Base-by-base conservation (phyloP, 2,329 filamentous ascomycete species). In the Huntiella abstrusa region DNA sequence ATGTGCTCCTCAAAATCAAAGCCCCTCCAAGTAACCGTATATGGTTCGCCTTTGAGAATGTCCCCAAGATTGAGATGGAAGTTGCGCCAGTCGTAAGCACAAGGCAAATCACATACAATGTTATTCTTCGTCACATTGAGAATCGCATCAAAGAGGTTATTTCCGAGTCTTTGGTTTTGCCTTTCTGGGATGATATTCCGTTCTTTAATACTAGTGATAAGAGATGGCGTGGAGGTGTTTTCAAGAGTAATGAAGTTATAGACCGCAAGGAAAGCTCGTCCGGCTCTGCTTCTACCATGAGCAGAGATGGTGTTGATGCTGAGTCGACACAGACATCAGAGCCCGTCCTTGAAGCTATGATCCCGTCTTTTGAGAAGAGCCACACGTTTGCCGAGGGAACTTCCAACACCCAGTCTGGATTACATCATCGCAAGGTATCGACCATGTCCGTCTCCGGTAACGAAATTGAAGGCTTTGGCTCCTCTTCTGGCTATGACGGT, bases 51-150 rank as follows among this genome's bases (percentile, higher is more conserved):
- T 98, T 98, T 57, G 83, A 92, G 58, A 77, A 77, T n/a, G 83
- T 86, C 70, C 91, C 91, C 13, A 87, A 88, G 57, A 81, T 98
- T 65, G 86, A 93, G 51, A 78, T 95, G 69, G 76, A 76, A n/a
- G 84, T 96, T 38, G 86, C 96, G 59, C 91, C 91, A 3, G 87
- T 98, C 54, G 86, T 98, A 43, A 94, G 87, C 63, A 82, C 86
- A 11, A 77, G 88, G 49, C 88, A 96, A 59, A 94, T 98, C 53
- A 96, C 91, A 0, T 96, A 94, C 60, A 83, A 80, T 1, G 73
- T 94, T 49, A 91, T 98, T 47, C 70, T 96, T 10, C 77, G 86
- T 43, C 84, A 92, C 51, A 96, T 98, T 49, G 91, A 98, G 61
- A 93, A 83, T 56, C 74, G 86, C 43, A 95, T 98, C 58, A 83